Evolutionary conservation across 768 basidiomycete species (phyloP).

Genomic region (Suillus plorans): DNA sequence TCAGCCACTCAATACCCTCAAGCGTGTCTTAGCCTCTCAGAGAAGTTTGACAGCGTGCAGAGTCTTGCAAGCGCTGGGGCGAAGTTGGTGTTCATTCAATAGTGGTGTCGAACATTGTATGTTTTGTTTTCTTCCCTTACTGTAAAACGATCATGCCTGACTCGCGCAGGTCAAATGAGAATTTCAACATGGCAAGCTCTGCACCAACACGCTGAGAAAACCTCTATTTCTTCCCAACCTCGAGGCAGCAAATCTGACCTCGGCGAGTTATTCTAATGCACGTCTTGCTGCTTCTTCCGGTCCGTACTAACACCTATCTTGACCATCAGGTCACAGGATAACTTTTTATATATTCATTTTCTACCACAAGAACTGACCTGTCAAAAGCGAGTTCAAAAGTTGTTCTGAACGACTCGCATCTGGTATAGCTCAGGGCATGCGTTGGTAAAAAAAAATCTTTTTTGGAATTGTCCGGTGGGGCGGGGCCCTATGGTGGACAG

Average conservation of each 20-base stretch:
- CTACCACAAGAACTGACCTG: too few relatives aligned
- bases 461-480: too few relatives aligned
- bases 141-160: neutral
- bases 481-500: too few relatives aligned
- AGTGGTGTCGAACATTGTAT: constrained; percentile 23
- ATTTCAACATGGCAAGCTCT: neutral
- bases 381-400: too few relatives aligned
- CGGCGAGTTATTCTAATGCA: neutral
- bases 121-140: neutral
- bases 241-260: neutral
- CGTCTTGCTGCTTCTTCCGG: neutral
- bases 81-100: constrained; percentile 46
- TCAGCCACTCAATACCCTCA: constrained; percentile 73
- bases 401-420: too few relatives aligned
- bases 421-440: too few relatives aligned
- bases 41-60: constrained; percentile 68
- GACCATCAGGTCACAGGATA: neutral
- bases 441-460: too few relatives aligned
- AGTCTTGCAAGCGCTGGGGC: constrained; percentile 60
- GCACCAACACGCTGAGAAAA: neutral
- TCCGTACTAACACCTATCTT: neutral
- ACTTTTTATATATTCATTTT: neutral
- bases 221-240: neutral
- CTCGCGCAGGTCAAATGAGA: neutral
- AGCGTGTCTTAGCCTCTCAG: constrained; percentile 76